phyloP scores from a whole-genome alignment of 2,329 filamentous ascomycete genomes.

The Exophiala sideris region DNA sequence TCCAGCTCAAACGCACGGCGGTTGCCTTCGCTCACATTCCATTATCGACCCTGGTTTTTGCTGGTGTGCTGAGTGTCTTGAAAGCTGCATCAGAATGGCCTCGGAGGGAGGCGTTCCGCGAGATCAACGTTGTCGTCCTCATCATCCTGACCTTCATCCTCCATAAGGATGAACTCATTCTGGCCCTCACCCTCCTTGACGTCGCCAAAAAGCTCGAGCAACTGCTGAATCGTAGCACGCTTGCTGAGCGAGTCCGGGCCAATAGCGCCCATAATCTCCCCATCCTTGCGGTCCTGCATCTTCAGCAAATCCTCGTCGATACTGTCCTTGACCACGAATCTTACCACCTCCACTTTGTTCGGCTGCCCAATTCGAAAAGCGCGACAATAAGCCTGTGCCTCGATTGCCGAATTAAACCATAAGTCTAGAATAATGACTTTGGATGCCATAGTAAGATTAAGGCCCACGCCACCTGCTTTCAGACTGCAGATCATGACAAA shows the following conservation, averaged over 20 bases:
- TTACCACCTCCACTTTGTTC: conserved; percentile 57
- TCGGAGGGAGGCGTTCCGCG: conserved; percentile 11
- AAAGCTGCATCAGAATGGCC: conserved; percentile 11
- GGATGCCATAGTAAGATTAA: conserved; percentile 61
- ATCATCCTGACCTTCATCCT: conserved; percentile 19
- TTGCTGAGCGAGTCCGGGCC: conserved; percentile 11
- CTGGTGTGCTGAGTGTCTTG: too few species aligned
- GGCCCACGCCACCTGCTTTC: conserved; percentile 54
- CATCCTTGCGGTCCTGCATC: conserved; percentile 57
- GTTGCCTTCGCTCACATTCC: too few species aligned
- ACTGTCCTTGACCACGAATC: conserved; percentile 54
- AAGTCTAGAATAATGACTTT: conserved; percentile 55
- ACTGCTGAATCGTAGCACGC: conserved; percentile 21
- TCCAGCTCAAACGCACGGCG: too few species aligned
- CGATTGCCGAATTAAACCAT: conserved; percentile 61
- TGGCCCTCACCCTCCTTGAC: conserved; percentile 14
- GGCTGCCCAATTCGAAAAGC: conserved; percentile 54
- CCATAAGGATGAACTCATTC: conserved; percentile 21
- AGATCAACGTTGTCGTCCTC: conserved; percentile 7
- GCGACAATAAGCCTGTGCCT: conserved; percentile 58
- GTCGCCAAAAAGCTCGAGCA: conserved; percentile 32
- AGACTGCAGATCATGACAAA: conserved; percentile 56
- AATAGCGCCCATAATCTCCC: conserved; percentile 36
- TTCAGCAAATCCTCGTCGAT: conserved; percentile 57
- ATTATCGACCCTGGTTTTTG: too few species aligned